Conservation (phyloP, 2,329 filamentous ascomycete species). For the Venturia effusa region DNA sequence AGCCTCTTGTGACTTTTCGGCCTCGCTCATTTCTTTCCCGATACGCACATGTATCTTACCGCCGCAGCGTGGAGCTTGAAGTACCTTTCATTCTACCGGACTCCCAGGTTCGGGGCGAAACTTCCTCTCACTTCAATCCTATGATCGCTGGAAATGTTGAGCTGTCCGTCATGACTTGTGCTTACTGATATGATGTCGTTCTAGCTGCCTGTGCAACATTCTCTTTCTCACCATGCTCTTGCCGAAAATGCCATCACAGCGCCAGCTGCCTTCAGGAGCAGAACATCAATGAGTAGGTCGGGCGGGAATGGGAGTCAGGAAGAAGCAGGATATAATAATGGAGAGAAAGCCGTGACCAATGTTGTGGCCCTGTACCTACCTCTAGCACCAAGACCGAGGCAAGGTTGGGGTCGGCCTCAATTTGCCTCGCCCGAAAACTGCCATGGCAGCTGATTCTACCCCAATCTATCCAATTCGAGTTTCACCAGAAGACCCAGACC, state of each 20-base stretch:
- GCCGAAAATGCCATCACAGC: neutral
- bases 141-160: neutral
- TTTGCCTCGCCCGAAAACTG: neutral
- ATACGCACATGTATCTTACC: too few relatives aligned
- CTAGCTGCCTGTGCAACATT: neutral
- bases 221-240: neutral
- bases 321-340: too few relatives aligned
- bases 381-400: neutral
- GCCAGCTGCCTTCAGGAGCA: neutral
- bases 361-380: too few relatives aligned
- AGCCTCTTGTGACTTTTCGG: too few relatives aligned
- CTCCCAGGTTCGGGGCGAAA: too few relatives aligned
- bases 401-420: neutral
- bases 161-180: neutral
- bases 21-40: too few relatives aligned
- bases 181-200: neutral
- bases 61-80: too few relatives aligned
- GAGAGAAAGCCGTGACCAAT: neutral
- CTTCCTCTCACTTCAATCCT: too few relatives aligned
- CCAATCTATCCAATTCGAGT: conserved; percentile 5
- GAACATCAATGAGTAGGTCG: too few relatives aligned
- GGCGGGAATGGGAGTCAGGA: neutral
- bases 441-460: neutral
- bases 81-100: too few relatives aligned
- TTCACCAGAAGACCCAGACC: neutral